Percentiles rank a stretch among this genome's conserved stretches.
phyloP scores from a whole-genome alignment of 768 basidiomycete genomes.

The Mycena kentingensis region DNA sequence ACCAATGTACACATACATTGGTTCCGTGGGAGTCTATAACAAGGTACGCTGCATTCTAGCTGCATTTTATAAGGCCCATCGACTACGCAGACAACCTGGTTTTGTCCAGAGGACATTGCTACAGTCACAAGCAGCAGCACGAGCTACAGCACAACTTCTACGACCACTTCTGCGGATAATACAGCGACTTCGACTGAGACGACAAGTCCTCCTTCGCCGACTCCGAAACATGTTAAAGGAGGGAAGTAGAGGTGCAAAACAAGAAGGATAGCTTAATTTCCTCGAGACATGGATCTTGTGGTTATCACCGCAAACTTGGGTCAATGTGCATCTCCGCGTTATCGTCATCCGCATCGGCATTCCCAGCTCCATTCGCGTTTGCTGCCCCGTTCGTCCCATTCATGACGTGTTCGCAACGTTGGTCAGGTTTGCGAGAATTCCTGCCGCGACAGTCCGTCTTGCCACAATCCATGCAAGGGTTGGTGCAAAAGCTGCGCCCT shows the following conservation, averaged over 20 bases:
- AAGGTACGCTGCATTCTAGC: not conserved
- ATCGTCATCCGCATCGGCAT: not conserved
- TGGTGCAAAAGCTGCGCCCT: constrained; percentile 70
- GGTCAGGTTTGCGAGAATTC: constrained; percentile 77
- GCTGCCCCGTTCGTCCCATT: not conserved
- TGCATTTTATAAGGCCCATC: not conserved
- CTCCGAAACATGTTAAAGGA: too few species aligned
- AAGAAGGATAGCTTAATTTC: too few species aligned
- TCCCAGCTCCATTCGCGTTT: not conserved
- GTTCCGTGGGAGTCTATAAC: too few species aligned
- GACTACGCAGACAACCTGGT: constrained; percentile 2
- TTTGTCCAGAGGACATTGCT: constrained; percentile 1
- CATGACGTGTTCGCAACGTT: constrained; percentile 57
- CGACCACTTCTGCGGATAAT: not conserved
- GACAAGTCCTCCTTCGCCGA: too few species aligned
- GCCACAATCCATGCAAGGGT: constrained; percentile 82
- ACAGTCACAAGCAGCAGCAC: not conserved
- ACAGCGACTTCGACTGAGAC: too few species aligned
- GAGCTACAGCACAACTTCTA: not conserved
- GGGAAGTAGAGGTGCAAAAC: too few species aligned
- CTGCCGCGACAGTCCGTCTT: constrained; percentile 76
- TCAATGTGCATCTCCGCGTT: too few species aligned
- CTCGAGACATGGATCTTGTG: too few species aligned
- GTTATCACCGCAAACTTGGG: too few species aligned
- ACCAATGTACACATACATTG: constrained; percentile 2